Evolutionary conservation across 2,329 filamentous ascomycete species (phyloP), one percentile per base, ranked within the genome.

Genomic region (Colletotrichum gloeosporioides): DNA sequence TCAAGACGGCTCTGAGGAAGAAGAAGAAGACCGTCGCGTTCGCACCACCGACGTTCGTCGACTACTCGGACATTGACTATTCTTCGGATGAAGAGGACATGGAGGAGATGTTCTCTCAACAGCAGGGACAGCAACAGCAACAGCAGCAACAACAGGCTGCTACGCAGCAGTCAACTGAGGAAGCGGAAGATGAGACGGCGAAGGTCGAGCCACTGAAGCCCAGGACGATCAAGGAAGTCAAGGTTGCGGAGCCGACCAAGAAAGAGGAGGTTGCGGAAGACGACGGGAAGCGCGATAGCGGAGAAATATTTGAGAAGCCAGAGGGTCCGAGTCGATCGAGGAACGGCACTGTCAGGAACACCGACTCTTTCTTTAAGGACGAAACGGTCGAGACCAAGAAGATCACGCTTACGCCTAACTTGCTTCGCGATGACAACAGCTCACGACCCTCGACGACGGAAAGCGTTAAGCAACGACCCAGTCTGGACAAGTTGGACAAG

Each of bases 301-400:
- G 95, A 71, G 95, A 96, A 62, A 90, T 91, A 5, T 90, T 93
- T 73, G 91, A 92, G 64, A 92, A 89, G 77, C 80, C 84, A 73
- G 87, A 90, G 57, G 86, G 87, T 3, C 86, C 87, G 3, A 90
- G 89, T 82, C 92, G 93, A 82, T 96, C 95, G 44, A 92, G 94
- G 78, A 98, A 98, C 80, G 96, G 96, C 57, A 96, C 95, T 27
- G 91, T 98, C 61, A 92, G 96, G 78, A 98, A 98, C 82, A 96
- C 95, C 6, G 96, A 99, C 85, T 98, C 96, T 1, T 98, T 99
- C 88, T 98, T 98, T 89, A 98, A 96, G 84, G 97, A 99, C 82
- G 96, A 99, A 82, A 95, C 92, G 36, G 94, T 95, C 49, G 97
- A 99, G 85, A 98, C 97, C 4, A 96, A 98, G 85, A 99, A 99